These are phyloP conservation scores for Wickerhamomyces silvicola DNA, from an alignment of 805 yeast species.

Conservation along the genomic window DNA sequence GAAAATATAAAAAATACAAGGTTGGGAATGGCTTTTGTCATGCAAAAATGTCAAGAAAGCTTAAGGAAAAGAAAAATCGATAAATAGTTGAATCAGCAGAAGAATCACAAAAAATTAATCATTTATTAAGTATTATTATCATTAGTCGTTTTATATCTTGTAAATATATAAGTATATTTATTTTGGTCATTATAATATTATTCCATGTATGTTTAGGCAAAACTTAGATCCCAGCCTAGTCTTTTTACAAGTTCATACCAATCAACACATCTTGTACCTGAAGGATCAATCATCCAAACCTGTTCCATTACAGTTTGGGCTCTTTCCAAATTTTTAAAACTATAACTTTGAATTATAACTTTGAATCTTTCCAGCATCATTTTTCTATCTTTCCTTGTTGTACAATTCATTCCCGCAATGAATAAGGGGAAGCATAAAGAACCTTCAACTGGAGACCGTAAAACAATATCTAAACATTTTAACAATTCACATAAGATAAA, in stretches of 20 bases:
- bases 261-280: slow-evolving; percentile 59
- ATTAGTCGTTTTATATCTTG: too few species aligned
- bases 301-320: slow-evolving; percentile 32
- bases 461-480: slow-evolving; percentile 50
- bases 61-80: slow-evolving; percentile 16
- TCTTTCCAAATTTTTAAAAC: slow-evolving; percentile 56
- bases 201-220: slow-evolving; percentile 35
- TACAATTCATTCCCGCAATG: slow-evolving; percentile 67
- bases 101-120: too few species aligned
- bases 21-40: slow-evolving; percentile 70
- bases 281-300: slow-evolving; percentile 35
- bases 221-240: slow-evolving; percentile 73
- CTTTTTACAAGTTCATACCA: slow-evolving; percentile 65
- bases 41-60: slow-evolving; percentile 48
- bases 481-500: slow-evolving; percentile 47
- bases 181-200: background rate
- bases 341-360: slow-evolving; percentile 53
- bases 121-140: too few species aligned
- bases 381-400: slow-evolving; percentile 43
- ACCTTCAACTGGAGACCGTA: slow-evolving; percentile 65
- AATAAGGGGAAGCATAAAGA: slow-evolving; percentile 72
- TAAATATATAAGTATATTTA: background rate
- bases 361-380: slow-evolving; percentile 47
- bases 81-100: background rate
- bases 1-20: slow-evolving; percentile 62